A percentile compares a stretch with the other conserved stretches of the same genome.
Conservation (phyloP, 371 early-diverging fungal genomes). For the Zychaea mexicana region DNA sequence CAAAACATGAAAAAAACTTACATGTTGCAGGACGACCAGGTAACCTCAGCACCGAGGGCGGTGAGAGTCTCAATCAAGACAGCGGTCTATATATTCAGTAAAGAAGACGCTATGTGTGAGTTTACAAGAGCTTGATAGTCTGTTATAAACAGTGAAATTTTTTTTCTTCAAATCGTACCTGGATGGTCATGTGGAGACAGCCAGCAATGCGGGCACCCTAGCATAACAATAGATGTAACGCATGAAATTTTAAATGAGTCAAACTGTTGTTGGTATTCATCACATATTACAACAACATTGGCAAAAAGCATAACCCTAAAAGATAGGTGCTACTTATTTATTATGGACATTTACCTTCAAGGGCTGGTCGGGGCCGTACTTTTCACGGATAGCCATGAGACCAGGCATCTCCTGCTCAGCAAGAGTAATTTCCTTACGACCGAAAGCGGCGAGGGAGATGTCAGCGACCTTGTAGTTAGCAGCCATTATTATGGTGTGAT, state of each 20-base stretch:
- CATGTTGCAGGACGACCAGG: slow-evolving; percentile 99
- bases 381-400: slow-evolving; percentile 90
- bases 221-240: too few relatives aligned
- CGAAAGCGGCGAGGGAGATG: slow-evolving; percentile 80
- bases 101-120: not conserved
- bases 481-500: slow-evolving; percentile 12
- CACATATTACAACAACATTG: too few relatives aligned
- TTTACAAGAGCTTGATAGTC: not conserved
- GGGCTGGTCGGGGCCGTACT: slow-evolving; percentile 92
- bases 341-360: slow-evolving; percentile 73
- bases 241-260: too few relatives aligned
- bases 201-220: slow-evolving; percentile 97
- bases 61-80: slow-evolving; percentile 97
- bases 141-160: not conserved
- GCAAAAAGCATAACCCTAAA: too few relatives aligned
- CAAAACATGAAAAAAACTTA: slow-evolving; percentile 8
- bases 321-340: too few relatives aligned
- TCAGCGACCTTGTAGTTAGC: slow-evolving; percentile 72
- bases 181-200: slow-evolving; percentile 98
- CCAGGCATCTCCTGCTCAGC: slow-evolving; percentile 99
- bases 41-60: slow-evolving; percentile 95
- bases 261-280: too few relatives aligned
- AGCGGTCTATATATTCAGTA: slow-evolving; percentile 78
- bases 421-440: slow-evolving; percentile 55
- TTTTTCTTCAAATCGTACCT: not conserved